Conservation (phyloP, 441 rosid genomes). For the Hura crepitans region DNA sequence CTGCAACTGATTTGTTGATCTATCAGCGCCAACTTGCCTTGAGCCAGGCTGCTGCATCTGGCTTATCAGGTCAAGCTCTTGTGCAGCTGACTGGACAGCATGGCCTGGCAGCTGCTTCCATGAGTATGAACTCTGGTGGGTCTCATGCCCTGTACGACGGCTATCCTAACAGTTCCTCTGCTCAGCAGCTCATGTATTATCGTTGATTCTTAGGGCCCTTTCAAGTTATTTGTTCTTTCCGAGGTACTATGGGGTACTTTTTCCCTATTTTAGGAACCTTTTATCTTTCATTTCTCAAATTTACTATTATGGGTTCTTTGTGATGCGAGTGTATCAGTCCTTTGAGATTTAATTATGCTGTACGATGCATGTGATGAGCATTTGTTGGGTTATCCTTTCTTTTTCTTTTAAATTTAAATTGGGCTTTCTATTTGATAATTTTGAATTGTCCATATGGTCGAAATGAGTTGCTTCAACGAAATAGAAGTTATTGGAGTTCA, state of each 20-base stretch:
- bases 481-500: background rate
- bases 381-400: slow-evolving; percentile 7
- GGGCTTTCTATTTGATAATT: background rate
- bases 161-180: slow-evolving; percentile 10
- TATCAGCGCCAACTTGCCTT: slow-evolving; percentile 69
- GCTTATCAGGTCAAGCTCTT: slow-evolving; percentile 39
- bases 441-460: background rate
- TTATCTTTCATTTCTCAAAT: background rate
- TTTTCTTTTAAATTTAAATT: background rate
- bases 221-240: background rate
- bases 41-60: slow-evolving; percentile 40
- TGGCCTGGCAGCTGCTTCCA: slow-evolving; percentile 31
- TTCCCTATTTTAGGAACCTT: no score
- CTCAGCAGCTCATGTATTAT: slow-evolving; percentile 20
- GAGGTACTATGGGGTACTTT: background rate
- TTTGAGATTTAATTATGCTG: background rate
- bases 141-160: slow-evolving; percentile 14
- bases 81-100: slow-evolving; percentile 39
- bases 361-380: slow-evolving; percentile 1
- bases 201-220: slow-evolving; percentile 1
- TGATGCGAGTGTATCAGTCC: background rate
- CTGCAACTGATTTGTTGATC: slow-evolving; percentile 61
- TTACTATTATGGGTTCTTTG: background rate
- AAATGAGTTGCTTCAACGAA: background rate
- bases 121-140: slow-evolving; percentile 11